A percentile compares a stretch with the other conserved stretches of the same genome.
Conservation (phyloP, 2,329 filamentous ascomycete species). For the Fusarium sp. region DNA sequence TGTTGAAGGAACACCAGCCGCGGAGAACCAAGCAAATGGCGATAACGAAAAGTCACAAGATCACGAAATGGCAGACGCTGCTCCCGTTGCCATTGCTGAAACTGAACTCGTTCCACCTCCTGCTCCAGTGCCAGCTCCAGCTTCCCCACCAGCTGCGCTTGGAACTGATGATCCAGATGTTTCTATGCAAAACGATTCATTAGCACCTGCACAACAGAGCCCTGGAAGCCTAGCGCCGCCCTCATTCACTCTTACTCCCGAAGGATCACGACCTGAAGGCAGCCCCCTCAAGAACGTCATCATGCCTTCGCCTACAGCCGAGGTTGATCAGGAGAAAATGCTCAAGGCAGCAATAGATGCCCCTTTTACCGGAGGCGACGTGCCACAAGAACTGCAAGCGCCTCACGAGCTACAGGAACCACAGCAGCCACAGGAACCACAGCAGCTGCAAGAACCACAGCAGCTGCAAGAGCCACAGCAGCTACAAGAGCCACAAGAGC, state of each 20-base stretch:
- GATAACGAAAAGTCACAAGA: slow-evolving; percentile 47
- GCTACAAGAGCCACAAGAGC: not conserved
- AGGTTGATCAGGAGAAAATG: slow-evolving; percentile 29
- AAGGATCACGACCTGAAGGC: slow-evolving; percentile 54
- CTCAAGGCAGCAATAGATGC: slow-evolving; percentile 4
- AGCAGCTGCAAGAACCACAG: no score
- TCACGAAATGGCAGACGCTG: slow-evolving; percentile 51
- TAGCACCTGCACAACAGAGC: slow-evolving; percentile 42
- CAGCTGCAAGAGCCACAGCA: no score
- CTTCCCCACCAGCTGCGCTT: slow-evolving; percentile 11
- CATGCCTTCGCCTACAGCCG: slow-evolving; percentile 56
- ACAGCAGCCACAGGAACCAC: not conserved
- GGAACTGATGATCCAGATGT: slow-evolving; percentile 38
- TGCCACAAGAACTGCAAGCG: no score
- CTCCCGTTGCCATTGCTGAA: slow-evolving; percentile 38
- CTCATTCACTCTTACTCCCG: slow-evolving; percentile 41
- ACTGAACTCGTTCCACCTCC: slow-evolving; percentile 27
- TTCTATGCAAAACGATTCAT: slow-evolving; percentile 40
- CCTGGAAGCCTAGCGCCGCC: slow-evolving; percentile 46
- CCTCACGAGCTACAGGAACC: no score
- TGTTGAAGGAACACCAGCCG: slow-evolving; percentile 50
- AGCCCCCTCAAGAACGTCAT: slow-evolving; percentile 64
- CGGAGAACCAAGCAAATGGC: slow-evolving; percentile 45
- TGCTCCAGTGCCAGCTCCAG: slow-evolving; percentile 4
- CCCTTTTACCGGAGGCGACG: not conserved